A percentile compares a stretch with the other conserved stretches of the same genome.
Conservation (phyloP, 441 rosid genomes). For the Arabidopsis lyrata region DNA sequence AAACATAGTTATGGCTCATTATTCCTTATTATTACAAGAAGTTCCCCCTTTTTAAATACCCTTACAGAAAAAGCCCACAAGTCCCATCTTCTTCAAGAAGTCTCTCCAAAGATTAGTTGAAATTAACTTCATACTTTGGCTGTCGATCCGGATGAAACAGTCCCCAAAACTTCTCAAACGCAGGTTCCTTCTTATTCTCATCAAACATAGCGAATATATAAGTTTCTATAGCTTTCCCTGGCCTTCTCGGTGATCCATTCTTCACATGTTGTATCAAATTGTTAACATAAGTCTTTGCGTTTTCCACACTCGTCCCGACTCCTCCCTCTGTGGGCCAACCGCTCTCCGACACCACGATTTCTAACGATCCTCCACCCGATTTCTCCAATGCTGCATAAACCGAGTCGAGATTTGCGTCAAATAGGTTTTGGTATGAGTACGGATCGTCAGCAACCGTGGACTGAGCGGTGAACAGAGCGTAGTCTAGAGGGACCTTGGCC, state of each 20-base stretch:
- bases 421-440: constrained; percentile 47
- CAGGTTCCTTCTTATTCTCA: constrained; percentile 49
- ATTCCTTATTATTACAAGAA: constrained; percentile 26
- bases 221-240: constrained; percentile 52
- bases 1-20: constrained; percentile 1
- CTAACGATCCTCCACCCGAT: constrained; percentile 45
- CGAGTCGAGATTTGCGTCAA: constrained; percentile 55
- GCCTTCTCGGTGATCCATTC: constrained; percentile 56
- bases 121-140: constrained; percentile 47
- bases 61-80: constrained; percentile 4
- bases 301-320: constrained; percentile 37
- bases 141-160: constrained; percentile 44
- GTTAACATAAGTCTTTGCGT: constrained; percentile 52
- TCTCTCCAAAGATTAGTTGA: constrained; percentile 34
- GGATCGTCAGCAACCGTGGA: constrained; percentile 27
- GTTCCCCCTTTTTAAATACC: constrained; percentile 9
- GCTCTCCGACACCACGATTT: constrained; percentile 56
- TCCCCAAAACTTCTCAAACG: constrained; percentile 48
- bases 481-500: constrained; percentile 44
- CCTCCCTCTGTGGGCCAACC: constrained; percentile 63
- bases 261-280: constrained; percentile 57
- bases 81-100: background rate
- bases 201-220: constrained; percentile 60
- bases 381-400: constrained; percentile 56
- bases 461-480: constrained; percentile 48